Percentiles rank a stretch among this genome's conserved stretches.
Conservation (phyloP, 2,329 filamentous ascomycete genomes). For the Fusarium nisikadoi region DNA sequence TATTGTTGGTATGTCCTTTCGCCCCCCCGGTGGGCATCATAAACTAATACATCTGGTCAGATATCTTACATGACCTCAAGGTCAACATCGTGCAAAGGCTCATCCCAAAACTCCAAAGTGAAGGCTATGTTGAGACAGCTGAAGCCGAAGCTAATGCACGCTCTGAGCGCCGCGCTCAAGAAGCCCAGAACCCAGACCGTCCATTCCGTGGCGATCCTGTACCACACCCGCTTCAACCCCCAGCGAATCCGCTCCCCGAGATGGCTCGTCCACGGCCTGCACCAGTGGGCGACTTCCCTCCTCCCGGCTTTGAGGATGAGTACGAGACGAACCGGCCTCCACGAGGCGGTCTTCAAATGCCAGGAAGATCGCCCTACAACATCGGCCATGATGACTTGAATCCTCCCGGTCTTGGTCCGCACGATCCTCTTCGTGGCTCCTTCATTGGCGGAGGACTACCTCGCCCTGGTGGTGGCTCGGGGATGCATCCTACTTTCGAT, state of each 20-base stretch:
- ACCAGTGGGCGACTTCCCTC: constrained; percentile 79
- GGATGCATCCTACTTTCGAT: constrained; percentile 97
- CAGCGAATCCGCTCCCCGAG: constrained; percentile 72
- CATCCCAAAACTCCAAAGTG: constrained; percentile 78
- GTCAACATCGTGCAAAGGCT: constrained; percentile 85
- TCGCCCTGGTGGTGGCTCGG: constrained; percentile 71
- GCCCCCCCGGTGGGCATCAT: neutral
- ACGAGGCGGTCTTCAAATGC: constrained; percentile 46
- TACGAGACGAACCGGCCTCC: constrained; percentile 79
- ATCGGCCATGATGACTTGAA: constrained; percentile 91
- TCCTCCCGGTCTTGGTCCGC: constrained; percentile 84
- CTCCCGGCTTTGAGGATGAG: constrained; percentile 94
- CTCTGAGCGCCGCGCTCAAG: constrained; percentile 53
- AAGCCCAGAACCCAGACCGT: constrained; percentile 49
- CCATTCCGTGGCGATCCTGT: constrained; percentile 57
- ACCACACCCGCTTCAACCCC: constrained; percentile 73
- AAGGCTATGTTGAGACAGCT: constrained; percentile 76
- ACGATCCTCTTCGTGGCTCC: constrained; percentile 80
- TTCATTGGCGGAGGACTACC: constrained; percentile 71
- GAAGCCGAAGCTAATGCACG: constrained; percentile 57
- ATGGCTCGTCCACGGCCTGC: constrained; percentile 66
- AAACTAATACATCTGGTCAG: constrained; percentile 44
- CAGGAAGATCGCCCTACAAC: constrained; percentile 68
- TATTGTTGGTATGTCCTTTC: constrained; percentile 58
- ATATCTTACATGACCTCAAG: constrained; percentile 79